Base-by-base conservation (phyloP, 108 stramenopile genomes). In the Chaetoceros muelleri region DNA sequence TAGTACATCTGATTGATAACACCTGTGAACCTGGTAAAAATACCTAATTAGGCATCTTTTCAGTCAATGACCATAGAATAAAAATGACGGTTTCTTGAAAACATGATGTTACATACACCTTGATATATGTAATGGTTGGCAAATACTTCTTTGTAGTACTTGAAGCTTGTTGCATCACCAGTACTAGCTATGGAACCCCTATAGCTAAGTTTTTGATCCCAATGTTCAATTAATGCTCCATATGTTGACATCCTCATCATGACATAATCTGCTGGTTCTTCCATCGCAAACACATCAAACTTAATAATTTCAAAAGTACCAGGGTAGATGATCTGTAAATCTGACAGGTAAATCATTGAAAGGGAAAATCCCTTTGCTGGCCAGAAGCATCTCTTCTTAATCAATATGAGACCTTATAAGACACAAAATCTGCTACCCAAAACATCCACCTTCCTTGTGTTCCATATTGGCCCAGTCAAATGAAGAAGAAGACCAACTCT, bases 351-450 rank as follows among this genome's bases (percentile, higher is more conserved):
- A 46, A 2, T 19, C 47, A 3, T 59, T 29, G 25, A 70, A 64
- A 3, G 55, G 58, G 18, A 40, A 26, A 1, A 28, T n/a, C 13
- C 48, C 24, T 54, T 24, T 44, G 29, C 53, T 21, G 69, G 69
- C 69, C 69, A 70, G 34, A 31, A 59, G 16, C 57, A 48, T 18
- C 57, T 27, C 57, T 70, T 70, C 28, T 70, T 70, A 26, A 70
- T 64, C 44, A 58, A 17, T 22, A 57, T 28, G n/a, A 74, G 48
- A 29, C 69, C 68, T 26, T 52, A 45, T 18, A 53, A 24, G 10
- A 74, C 73, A 57, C 73, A 74, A 46, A 70, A 75, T 13, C 74
- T 61, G 58, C 69, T 70, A 46, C 71, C 69, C 44, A 68, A 45
- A 3, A 67, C n/a, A 19, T 58, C 56, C 0, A 65, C 27, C 30